Evolutionary conservation across 1,139 yeast genomes (phyloP).

Genomic region (Yamadazyma dushanensis): DNA sequence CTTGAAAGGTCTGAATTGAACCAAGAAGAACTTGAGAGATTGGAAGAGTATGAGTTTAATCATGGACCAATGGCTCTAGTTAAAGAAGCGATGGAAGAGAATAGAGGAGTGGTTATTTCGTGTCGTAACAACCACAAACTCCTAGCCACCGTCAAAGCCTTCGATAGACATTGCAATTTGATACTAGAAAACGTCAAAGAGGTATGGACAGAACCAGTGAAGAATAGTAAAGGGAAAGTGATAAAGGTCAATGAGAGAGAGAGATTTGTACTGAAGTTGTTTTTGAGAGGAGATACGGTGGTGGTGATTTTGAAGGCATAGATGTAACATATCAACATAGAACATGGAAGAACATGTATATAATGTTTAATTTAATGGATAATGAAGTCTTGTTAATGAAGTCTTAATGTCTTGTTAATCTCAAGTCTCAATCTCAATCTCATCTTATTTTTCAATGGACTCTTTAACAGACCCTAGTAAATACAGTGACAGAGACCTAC

Average conservation of each 20-base stretch:
- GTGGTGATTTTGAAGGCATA: constrained; percentile 69
- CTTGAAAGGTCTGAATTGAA: constrained; percentile 79
- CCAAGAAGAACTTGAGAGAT: constrained; percentile 72
- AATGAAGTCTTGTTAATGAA: too few relatives aligned
- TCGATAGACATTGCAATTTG: constrained; percentile 94
- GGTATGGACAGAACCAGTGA: constrained; percentile 76
- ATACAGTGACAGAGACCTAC: constrained; percentile 21
- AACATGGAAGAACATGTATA: too few relatives aligned
- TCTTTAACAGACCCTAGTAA: constrained; percentile 10
- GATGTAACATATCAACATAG: too few relatives aligned
- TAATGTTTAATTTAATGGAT: too few relatives aligned
- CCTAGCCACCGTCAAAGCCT: constrained; percentile 87
- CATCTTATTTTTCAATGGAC: too few relatives aligned
- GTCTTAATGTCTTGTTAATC: too few relatives aligned
- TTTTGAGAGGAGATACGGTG: constrained; percentile 93
- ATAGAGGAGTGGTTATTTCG: constrained; percentile 80
- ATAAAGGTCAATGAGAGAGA: constrained; percentile 74
- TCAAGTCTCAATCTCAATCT: too few relatives aligned
- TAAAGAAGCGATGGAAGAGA: constrained; percentile 73
- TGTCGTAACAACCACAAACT: constrained; percentile 91
- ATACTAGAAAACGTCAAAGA: constrained; percentile 91
- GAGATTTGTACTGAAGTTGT: constrained; percentile 84
- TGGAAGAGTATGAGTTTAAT: constrained; percentile 87
- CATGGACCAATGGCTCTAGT: constrained; percentile 91
- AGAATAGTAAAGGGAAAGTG: constrained; percentile 66